Conservation (phyloP, 2,329 filamentous ascomycete genomes). For the Diaporthe nobilis region DNA sequence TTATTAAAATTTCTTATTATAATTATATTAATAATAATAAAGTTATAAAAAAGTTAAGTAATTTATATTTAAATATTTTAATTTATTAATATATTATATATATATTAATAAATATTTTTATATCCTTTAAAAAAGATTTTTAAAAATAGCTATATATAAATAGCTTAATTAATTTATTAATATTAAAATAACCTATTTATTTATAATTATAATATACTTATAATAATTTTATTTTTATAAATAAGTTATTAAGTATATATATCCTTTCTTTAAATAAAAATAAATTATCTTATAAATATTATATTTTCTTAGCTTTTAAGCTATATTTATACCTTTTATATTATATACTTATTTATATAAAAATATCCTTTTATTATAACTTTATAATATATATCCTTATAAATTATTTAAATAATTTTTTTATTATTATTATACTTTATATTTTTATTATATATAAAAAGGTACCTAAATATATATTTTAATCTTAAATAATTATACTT, state of each 20-base stretch:
- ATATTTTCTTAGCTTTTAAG: not conserved
- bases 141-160: too few relatives aligned
- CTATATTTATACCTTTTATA: not conserved
- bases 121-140: too few relatives aligned
- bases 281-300: not conserved
- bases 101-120: too few relatives aligned
- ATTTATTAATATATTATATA: too few relatives aligned
- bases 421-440: not conserved
- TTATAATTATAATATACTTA: not conserved
- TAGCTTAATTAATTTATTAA: not conserved
- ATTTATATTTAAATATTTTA: not conserved
- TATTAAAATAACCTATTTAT: not conserved
- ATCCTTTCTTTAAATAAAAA: not conserved
- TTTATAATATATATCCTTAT: too few relatives aligned
- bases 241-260: not conserved
- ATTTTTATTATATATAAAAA: not conserved
- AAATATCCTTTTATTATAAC: not conserved
- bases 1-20: too few relatives aligned
- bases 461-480: not conserved
- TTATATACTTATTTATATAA: not conserved
- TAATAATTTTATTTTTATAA: not conserved
- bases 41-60: not conserved
- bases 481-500: not conserved
- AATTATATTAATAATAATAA: not conserved
- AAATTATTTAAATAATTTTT: too few relatives aligned